Base-by-base conservation (phyloP, 2,329 filamentous ascomycete genomes). In the Xylariaceae sp. region DNA sequence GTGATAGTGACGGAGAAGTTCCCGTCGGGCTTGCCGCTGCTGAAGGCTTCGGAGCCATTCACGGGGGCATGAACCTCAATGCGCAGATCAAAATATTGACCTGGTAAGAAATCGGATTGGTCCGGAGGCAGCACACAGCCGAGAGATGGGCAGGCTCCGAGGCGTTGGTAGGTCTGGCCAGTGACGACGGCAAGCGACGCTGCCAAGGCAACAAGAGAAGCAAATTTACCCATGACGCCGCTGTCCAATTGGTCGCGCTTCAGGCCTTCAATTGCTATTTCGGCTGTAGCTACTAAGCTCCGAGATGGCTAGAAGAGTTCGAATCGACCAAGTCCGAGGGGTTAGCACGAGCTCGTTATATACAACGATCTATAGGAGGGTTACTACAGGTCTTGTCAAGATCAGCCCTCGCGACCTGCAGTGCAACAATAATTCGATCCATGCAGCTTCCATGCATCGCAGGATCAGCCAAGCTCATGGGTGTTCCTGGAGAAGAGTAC, bases 21-120 rank as follows among this genome's bases (percentile, higher is more conserved):
- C 69, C 89, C 82, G 71, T 95, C 90, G 12, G 90, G 87, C 64
- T 84, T 80, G 57, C 85, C 85, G 55, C 83, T 75, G 64, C 86
- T 84, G 60, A 86, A 90, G n/a, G 87, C 87, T 74, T 95, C 90
- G 33, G 88, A 90, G 63, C 91, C 91, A 73, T 95, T 95, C 70
- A 88, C 80, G 5, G 90, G 90, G 8, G 90, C 89, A 71, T 94
- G 90, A 26, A 95, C 85, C 73, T 95, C 91, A 58, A 94, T 83
- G 58, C 91, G 87, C 61, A 96, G 87, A 71, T 95, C 91, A 69
- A 95, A 95, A 72, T 85, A 88, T 76, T 95, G 91, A 11, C 91
- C 91, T 4, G 91, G 87, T 1, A 96, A 82, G 76, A 95, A 95
- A 68, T 95, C 91, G 62, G 88, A 87, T 76, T 85, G 82, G 63